phyloP scores from a whole-genome alignment of 371 early-diverging fungal species.

The Mucor velutinosus region DNA sequence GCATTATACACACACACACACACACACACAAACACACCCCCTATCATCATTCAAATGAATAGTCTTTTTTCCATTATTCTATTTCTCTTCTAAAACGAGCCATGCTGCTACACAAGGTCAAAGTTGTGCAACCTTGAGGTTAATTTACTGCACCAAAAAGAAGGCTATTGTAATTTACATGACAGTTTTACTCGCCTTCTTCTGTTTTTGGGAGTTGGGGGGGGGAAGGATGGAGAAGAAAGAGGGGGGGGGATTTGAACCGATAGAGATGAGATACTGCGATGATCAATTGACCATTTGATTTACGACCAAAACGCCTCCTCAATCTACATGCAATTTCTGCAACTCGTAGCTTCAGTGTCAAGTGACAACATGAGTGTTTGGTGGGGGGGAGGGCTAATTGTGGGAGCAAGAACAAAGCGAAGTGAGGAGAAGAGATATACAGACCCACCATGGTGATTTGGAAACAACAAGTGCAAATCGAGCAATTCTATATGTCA shows the following conservation, averaged over 20 bases:
- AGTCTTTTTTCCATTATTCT: conserved; percentile 7
- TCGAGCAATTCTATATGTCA: conserved; percentile 6
- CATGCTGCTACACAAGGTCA: conserved; percentile 15
- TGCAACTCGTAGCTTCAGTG: background rate
- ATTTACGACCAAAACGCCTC: background rate
- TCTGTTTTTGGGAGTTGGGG: background rate
- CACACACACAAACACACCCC: too few species aligned
- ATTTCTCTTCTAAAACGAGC: conserved; percentile 9
- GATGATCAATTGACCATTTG: background rate
- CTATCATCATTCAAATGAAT: background rate
- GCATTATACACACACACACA: too few species aligned
- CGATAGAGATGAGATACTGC: background rate
- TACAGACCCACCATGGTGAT: background rate
- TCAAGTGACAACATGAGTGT: background rate
- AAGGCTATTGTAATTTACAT: background rate
- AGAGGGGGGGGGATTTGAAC: background rate
- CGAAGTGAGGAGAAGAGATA: background rate
- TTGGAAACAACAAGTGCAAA: background rate
- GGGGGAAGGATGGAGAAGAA: background rate
- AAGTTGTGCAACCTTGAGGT: background rate
- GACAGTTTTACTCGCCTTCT: background rate
- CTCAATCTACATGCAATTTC: background rate
- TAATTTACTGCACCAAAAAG: background rate
- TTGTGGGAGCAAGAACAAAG: background rate
- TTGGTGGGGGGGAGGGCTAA: background rate